Percentiles rank a stretch among this genome's conserved stretches.
These are phyloP conservation scores for Epichloe typhina DNA, from an alignment of 2,329 filamentous ascomycete genomes.

Conservation along the genomic window DNA sequence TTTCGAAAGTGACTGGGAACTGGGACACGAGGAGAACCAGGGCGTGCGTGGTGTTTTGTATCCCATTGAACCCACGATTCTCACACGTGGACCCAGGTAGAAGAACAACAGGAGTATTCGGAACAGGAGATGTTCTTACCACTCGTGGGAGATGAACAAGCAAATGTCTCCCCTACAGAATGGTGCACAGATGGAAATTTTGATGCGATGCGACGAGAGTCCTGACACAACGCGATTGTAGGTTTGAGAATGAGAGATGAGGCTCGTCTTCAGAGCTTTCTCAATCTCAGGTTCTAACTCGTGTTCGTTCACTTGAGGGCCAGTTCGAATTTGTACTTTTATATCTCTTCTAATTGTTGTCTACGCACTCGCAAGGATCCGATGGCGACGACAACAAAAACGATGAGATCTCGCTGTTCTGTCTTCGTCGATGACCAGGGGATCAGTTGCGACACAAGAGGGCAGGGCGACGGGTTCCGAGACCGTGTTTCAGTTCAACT, in stretches of 20 bases:
- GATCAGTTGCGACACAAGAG: slow-evolving; percentile 20
- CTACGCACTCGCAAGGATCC: slow-evolving; percentile 24
- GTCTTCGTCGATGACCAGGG: slow-evolving; percentile 22
- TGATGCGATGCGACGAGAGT: slow-evolving; percentile 11
- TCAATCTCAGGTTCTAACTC: slow-evolving; percentile 8
- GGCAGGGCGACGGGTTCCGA: slow-evolving; percentile 18
- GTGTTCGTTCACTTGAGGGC: slow-evolving; percentile 18
- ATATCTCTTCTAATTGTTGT: slow-evolving; percentile 21
- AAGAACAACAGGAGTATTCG: neutral
- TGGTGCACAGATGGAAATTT: slow-evolving; percentile 20
- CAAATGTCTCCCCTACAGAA: slow-evolving; percentile 81
- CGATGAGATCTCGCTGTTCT: slow-evolving; percentile 20
- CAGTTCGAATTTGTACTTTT: slow-evolving; percentile 10
- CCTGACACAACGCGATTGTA: slow-evolving; percentile 9
- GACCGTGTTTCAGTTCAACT: slow-evolving; percentile 30
- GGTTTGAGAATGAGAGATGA: neutral
- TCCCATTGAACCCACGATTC: too few relatives aligned
- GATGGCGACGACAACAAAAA: slow-evolving; percentile 18
- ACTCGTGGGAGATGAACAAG: slow-evolving; percentile 87
- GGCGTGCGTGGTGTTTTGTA: too few relatives aligned
- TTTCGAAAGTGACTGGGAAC: neutral
- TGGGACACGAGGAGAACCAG: neutral
- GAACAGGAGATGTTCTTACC: slow-evolving; percentile 33
- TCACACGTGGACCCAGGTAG: neutral
- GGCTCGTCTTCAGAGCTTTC: neutral